A percentile compares a stretch with the other conserved stretches of the same genome.
Conservation (phyloP, 495 filamentous ascomycete genomes). For the Penicilliopsis zonata region DNA sequence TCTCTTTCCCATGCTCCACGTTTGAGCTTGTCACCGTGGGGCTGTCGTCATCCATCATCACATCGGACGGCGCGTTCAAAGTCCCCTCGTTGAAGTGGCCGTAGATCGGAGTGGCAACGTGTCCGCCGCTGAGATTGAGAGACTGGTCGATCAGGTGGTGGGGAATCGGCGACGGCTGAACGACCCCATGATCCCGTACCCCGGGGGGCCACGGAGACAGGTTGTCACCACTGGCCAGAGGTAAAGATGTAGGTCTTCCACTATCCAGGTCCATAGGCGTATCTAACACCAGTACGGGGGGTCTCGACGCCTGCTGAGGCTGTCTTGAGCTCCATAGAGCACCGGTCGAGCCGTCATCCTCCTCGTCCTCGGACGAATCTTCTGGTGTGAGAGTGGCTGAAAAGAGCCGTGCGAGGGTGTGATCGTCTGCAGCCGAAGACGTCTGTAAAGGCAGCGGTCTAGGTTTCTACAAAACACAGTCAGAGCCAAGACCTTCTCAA, state of each 20-base stretch:
- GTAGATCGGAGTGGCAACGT: slow-evolving; percentile 26
- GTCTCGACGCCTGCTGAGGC: slow-evolving; percentile 1
- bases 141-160: slow-evolving; percentile 19
- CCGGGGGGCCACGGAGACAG: slow-evolving; percentile 18
- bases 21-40: slow-evolving; percentile 10
- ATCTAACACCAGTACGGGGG: slow-evolving; percentile 6
- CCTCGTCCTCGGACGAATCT: slow-evolving; percentile 31
- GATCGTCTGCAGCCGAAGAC: slow-evolving; percentile 12
- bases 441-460: slow-evolving; percentile 23
- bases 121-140: slow-evolving; percentile 18
- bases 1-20: slow-evolving; percentile 19
- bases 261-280: slow-evolving; percentile 37
- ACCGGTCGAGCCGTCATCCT: slow-evolving; percentile 3
- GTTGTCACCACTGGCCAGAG: slow-evolving; percentile 15
- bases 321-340: neutral
- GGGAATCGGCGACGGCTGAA: slow-evolving; percentile 42
- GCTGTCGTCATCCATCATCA: slow-evolving; percentile 8
- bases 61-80: slow-evolving; percentile 12
- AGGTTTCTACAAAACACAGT: slow-evolving; percentile 13
- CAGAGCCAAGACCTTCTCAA: neutral
- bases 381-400: slow-evolving; percentile 25
- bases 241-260: slow-evolving; percentile 32
- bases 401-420: slow-evolving; percentile 6
- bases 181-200: slow-evolving; percentile 16
- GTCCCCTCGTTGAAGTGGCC: slow-evolving; percentile 20